Conservation (phyloP, 768 basidiomycete species). For the Paxillus involutus region DNA sequence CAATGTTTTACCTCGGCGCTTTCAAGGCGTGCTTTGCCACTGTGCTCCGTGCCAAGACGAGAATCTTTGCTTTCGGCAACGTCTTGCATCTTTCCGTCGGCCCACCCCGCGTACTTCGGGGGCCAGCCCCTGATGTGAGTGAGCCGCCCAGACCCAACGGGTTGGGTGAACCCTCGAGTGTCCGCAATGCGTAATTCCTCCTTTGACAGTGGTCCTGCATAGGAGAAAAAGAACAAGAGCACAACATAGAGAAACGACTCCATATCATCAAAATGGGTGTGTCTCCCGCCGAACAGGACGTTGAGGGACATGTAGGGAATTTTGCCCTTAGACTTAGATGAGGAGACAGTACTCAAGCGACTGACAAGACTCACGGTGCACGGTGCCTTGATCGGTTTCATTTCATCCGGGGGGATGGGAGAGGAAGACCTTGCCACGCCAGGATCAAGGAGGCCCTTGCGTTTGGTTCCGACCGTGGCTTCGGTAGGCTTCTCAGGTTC, state of each 20-base stretch:
- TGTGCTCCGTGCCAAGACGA: no score
- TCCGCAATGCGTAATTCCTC: neutral
- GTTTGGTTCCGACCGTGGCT: neutral
- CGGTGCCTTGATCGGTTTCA: neutral
- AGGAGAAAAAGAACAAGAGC: conserved; percentile 1
- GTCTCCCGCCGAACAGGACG: neutral
- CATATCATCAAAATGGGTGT: conserved; percentile 2
- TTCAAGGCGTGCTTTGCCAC: no score
- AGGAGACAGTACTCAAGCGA: neutral
- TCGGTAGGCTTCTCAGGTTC: neutral
- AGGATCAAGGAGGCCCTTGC: no score
- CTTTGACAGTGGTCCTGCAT: neutral
- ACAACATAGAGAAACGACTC: conserved; percentile 6
- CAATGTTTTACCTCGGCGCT: no score
- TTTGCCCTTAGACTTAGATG: neutral
- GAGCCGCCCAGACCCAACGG: neutral
- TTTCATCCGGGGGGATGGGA: no score
- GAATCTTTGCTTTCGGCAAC: no score
- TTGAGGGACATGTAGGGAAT: conserved; percentile 5
- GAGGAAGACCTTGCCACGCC: no score
- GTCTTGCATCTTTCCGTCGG: no score
- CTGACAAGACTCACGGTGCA: neutral
- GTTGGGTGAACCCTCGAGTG: neutral
- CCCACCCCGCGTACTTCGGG: no score
- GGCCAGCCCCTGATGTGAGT: neutral